Percentiles rank a stretch among this genome's conserved stretches.
Evolutionary conservation across 2,329 filamentous ascomycete species (phyloP).

Genomic region (Microcyclosporella mali): DNA sequence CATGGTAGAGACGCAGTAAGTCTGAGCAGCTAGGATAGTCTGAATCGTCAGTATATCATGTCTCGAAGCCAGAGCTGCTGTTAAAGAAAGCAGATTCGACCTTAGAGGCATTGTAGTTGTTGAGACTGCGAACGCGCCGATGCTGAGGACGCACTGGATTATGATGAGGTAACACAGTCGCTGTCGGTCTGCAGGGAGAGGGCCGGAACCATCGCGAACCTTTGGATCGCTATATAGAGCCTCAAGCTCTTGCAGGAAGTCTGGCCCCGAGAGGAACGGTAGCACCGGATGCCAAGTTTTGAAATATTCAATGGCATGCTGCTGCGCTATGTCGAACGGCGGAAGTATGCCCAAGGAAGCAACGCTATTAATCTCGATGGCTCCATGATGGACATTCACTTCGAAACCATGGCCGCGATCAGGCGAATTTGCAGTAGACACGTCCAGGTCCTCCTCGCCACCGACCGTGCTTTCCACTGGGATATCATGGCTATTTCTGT

Average conservation of each 20-base stretch:
- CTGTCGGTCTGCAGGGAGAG: slow-evolving; percentile 15
- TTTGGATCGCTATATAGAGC: slow-evolving; percentile 33
- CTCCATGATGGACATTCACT: slow-evolving; percentile 11
- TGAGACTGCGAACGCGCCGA: slow-evolving; percentile 32
- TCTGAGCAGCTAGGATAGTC: slow-evolving; percentile 43
- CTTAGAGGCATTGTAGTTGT: slow-evolving; percentile 34
- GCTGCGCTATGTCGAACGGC: slow-evolving; percentile 32
- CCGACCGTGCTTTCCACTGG: slow-evolving; percentile 19
- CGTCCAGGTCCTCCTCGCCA: slow-evolving; percentile 17
- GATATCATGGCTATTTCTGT: slow-evolving; percentile 4
- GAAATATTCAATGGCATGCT: slow-evolving; percentile 46
- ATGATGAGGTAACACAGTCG: slow-evolving; percentile 34
- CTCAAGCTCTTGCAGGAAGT: slow-evolving; percentile 43
- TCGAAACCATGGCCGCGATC: slow-evolving; percentile 14
- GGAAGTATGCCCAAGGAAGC: slow-evolving; percentile 22
- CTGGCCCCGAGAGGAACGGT: slow-evolving; percentile 48
- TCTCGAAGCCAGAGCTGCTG: slow-evolving; percentile 36
- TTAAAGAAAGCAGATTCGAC: slow-evolving; percentile 34
- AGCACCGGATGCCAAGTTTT: slow-evolving; percentile 49
- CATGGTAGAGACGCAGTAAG: slow-evolving; percentile 46
- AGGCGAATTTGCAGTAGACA: slow-evolving; percentile 15
- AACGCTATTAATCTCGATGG: slow-evolving; percentile 13
- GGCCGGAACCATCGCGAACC: slow-evolving; percentile 24
- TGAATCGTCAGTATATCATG: slow-evolving; percentile 45
- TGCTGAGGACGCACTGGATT: slow-evolving; percentile 48